Percentiles rank a stretch among this genome's conserved stretches.
phyloP scores from a whole-genome alignment of 441 rosid genomes.

The Populus hybrid region DNA sequence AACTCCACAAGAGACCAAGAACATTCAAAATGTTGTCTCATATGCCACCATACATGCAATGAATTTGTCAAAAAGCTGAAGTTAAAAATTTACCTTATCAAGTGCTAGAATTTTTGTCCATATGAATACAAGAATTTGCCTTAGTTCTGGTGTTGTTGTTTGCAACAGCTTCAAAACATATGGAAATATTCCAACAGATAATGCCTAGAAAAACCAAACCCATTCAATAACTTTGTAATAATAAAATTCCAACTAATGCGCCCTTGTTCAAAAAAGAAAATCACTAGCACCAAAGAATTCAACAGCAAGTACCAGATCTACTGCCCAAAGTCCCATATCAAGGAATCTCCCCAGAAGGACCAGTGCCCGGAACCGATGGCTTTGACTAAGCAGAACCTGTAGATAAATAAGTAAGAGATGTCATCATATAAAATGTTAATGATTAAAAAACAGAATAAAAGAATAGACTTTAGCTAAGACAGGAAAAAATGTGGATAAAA shows the following conservation, averaged over 20 bases:
- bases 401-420: slow-evolving; percentile 16
- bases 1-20: neutral
- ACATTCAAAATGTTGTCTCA: neutral
- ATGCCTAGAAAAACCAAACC: slow-evolving; percentile 53
- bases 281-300: slow-evolving; percentile 17
- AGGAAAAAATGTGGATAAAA: neutral
- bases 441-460: neutral
- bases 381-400: slow-evolving; percentile 97
- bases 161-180: slow-evolving; percentile 93
- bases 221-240: slow-evolving; percentile 9
- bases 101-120: slow-evolving; percentile 99
- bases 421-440: neutral
- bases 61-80: neutral
- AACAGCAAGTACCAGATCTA: slow-evolving; percentile 72
- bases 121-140: slow-evolving; percentile 96
- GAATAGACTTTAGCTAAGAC: neutral
- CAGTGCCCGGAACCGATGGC: slow-evolving; percentile 96
- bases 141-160: slow-evolving; percentile 89
- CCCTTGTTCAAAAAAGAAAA: slow-evolving; percentile 12
- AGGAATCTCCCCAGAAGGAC: slow-evolving; percentile 98
- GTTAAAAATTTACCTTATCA: slow-evolving; percentile 67
- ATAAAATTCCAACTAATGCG: slow-evolving; percentile 17
- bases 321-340: slow-evolving; percentile 99
- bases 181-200: slow-evolving; percentile 99
- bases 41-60: neutral